These are phyloP conservation scores for Haplographium delicatum DNA, from an alignment of 495 filamentous ascomycete genomes.

Conservation along the genomic window DNA sequence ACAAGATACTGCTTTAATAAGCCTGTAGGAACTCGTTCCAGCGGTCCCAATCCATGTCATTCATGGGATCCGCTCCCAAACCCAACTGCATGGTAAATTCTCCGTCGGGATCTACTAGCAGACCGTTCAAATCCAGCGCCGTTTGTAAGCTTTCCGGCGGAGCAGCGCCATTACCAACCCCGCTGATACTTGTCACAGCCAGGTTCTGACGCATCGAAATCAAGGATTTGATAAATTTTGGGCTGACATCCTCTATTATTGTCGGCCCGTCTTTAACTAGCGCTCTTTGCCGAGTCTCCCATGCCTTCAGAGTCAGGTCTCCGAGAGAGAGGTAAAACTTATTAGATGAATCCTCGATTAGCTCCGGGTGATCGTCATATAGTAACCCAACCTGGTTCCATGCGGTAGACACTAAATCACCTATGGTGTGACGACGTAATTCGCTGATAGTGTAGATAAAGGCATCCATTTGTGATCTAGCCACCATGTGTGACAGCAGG, in stretches of 20 bases:
- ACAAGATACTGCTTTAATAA: too few species aligned
- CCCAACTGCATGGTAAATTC: background rate
- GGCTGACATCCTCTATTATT: background rate
- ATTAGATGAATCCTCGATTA: conserved; percentile 20
- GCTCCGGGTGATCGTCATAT: conserved; percentile 26
- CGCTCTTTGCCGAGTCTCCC: conserved; percentile 18
- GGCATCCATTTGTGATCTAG: conserved; percentile 27
- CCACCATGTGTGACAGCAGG: conserved; percentile 36
- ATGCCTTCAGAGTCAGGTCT: conserved; percentile 35
- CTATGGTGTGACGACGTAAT: conserved; percentile 29
- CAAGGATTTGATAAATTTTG: background rate
- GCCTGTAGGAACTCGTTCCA: conserved; percentile 1
- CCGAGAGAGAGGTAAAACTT: conserved; percentile 34
- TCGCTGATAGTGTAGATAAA: conserved; percentile 39
- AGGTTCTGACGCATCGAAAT: background rate
- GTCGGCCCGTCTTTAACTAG: background rate
- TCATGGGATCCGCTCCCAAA: background rate
- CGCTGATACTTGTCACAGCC: too few species aligned
- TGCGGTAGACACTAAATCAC: conserved; percentile 28
- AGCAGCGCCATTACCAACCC: too few species aligned
- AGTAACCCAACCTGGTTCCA: conserved; percentile 33
- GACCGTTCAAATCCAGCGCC: too few species aligned
- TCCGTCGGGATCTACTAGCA: too few species aligned
- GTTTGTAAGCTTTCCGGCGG: too few species aligned
- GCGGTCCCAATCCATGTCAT: background rate